A percentile compares a stretch with the other conserved stretches of the same genome.
These are phyloP conservation scores for Effrenium voratum DNA, from an alignment of 73 alveolate species.

Conservation along the genomic window DNA sequence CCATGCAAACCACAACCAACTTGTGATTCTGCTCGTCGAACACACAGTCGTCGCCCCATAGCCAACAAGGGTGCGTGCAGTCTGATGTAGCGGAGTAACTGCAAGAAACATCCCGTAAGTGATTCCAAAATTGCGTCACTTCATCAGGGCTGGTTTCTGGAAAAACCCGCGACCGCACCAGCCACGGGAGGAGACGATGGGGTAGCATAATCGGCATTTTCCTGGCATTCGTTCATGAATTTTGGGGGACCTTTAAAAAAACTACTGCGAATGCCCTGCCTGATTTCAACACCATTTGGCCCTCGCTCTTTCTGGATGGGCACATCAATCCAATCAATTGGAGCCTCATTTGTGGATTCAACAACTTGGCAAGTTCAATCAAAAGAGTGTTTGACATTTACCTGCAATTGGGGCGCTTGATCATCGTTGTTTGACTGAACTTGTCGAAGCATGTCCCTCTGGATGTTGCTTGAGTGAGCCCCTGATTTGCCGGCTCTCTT, in stretches of 20 bases:
- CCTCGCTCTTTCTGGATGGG: not conserved
- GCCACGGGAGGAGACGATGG: not conserved
- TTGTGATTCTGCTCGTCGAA: not conserved
- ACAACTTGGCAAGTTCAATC: not conserved
- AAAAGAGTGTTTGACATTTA: not conserved
- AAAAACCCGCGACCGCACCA: not conserved
- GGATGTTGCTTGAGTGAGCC: not conserved
- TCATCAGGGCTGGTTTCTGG: not conserved
- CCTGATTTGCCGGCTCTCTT: not conserved
- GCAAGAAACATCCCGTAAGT: not conserved
- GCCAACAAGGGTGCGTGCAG: not conserved
- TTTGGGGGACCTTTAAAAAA: not conserved
- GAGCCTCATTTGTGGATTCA: too few relatives aligned
- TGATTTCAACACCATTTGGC: not conserved
- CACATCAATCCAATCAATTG: not conserved
- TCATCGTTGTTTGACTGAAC: not conserved
- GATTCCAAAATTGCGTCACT: not conserved
- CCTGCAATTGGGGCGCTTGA: not conserved
- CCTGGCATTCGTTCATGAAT: not conserved
- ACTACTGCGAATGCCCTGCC: not conserved
- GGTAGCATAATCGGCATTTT: not conserved
- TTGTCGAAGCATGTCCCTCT: not conserved
- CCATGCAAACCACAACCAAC: not conserved
- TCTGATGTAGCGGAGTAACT: too few relatives aligned
- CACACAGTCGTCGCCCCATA: not conserved